Conservation (phyloP, 768 basidiomycete genomes). For the Fibroporia radiculosa region DNA sequence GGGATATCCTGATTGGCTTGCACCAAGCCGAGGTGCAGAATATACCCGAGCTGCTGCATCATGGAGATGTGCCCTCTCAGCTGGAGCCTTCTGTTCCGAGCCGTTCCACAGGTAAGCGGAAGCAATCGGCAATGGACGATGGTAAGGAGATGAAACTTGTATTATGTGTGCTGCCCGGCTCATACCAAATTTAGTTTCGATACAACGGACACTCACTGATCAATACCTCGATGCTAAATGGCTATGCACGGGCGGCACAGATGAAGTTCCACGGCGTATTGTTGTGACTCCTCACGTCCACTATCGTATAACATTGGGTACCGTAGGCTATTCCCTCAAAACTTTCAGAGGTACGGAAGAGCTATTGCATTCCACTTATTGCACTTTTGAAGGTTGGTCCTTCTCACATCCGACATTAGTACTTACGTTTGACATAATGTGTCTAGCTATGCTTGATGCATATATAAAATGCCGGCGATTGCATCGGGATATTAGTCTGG, state of each 20-base stretch:
- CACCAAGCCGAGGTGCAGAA: background rate
- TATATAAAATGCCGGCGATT: background rate
- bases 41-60: background rate
- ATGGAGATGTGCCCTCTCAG: slow-evolving; percentile 8
- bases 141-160: too few relatives aligned
- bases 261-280: too few relatives aligned
- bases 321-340: slow-evolving; percentile 1
- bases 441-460: slow-evolving; percentile 5
- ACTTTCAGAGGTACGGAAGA: background rate
- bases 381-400: slow-evolving; percentile 4
- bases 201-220: too few relatives aligned
- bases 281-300: background rate
- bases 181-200: too few relatives aligned
- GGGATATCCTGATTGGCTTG: background rate
- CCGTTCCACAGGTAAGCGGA: too few relatives aligned
- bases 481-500: too few relatives aligned
- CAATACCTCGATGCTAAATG: too few relatives aligned
- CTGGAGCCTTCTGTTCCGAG: too few relatives aligned
- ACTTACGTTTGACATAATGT: too few relatives aligned
- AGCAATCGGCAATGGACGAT: too few relatives aligned
- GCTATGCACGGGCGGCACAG: too few relatives aligned
- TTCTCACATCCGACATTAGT: background rate
- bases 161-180: too few relatives aligned
- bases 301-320: slow-evolving; percentile 2
- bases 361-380: background rate